Conservation (phyloP, 805 yeast species). For the Lipomyces oligophaga region DNA sequence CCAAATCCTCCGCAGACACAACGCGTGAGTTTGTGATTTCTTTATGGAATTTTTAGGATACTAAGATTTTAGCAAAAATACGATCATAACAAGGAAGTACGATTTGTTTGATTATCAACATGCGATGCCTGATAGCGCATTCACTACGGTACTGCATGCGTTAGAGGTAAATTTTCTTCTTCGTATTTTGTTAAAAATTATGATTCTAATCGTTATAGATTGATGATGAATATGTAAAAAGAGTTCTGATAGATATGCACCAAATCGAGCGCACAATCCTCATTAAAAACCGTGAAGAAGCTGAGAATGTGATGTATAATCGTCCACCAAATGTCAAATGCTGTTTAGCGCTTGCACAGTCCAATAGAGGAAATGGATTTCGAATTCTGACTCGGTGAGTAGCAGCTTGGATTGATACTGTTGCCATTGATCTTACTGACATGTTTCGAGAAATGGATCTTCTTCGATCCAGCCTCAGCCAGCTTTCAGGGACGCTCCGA, state of each 20-base stretch:
- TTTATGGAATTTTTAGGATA: not conserved
- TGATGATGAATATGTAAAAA: constrained; percentile 51
- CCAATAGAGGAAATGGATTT: constrained; percentile 45
- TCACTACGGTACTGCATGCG: constrained; percentile 56
- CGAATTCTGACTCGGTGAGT: constrained; percentile 35
- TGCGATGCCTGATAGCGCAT: constrained; percentile 44
- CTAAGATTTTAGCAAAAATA: constrained; percentile 34
- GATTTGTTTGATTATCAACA: constrained; percentile 55
- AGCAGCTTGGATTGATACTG: not conserved
- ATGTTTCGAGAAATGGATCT: constrained; percentile 39
- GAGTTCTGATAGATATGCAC: constrained; percentile 58
- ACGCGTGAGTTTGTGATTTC: constrained; percentile 38
- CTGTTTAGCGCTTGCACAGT: constrained; percentile 45
- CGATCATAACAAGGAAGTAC: constrained; percentile 49
- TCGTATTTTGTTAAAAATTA: not conserved
- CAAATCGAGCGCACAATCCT: constrained; percentile 56
- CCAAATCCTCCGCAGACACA: constrained; percentile 8
- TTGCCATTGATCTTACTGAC: not conserved
- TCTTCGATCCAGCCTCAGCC: constrained; percentile 53
- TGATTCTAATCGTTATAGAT: constrained; percentile 33
- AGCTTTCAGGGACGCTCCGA: constrained; percentile 28
- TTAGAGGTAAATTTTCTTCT: constrained; percentile 38
- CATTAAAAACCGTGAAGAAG: constrained; percentile 49
- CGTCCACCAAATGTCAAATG: constrained; percentile 42
- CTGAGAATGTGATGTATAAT: constrained; percentile 44